A percentile compares a stretch with the other conserved stretches of the same genome.
Evolutionary conservation across 257 asterid genomes (phyloP).

Genomic region (Ilex aquifolium): DNA sequence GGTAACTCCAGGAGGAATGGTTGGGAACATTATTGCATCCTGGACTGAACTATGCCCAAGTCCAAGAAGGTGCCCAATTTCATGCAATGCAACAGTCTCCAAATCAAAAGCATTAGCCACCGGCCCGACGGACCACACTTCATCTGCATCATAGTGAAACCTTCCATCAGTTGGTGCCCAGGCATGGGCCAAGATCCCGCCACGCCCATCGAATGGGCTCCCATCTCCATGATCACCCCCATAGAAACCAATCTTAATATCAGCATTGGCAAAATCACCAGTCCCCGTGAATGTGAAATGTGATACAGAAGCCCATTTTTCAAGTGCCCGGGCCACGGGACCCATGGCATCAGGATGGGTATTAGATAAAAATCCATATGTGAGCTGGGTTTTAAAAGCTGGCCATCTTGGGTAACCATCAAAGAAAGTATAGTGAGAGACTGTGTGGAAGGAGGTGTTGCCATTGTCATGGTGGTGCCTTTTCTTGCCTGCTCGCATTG

Average conservation of each 20-base stretch:
- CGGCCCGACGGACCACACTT: constrained; percentile 12
- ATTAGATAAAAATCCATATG: constrained; percentile 7
- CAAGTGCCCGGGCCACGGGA: constrained; percentile 21
- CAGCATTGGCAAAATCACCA: not conserved
- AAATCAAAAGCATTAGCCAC: constrained; percentile 5
- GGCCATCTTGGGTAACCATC: constrained; percentile 24
- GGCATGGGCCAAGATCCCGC: constrained; percentile 31
- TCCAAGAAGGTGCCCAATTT: constrained; percentile 40
- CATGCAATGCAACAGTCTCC: constrained; percentile 31
- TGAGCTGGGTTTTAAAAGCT: constrained; percentile 13
- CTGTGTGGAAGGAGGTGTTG: constrained; percentile 8
- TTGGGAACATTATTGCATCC: constrained; percentile 24
- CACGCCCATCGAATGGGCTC: constrained; percentile 25
- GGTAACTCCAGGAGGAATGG: constrained; percentile 2
- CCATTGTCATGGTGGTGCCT: not conserved
- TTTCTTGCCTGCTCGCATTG: constrained; percentile 8
- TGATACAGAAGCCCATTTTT: constrained; percentile 17
- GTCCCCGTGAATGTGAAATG: constrained; percentile 15
- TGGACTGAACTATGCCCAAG: constrained; percentile 24
- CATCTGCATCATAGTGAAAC: constrained; percentile 26
- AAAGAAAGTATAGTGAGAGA: constrained; percentile 22
- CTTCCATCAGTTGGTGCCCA: constrained; percentile 22
- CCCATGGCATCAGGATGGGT: not conserved
- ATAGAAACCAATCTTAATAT: constrained; percentile 22
- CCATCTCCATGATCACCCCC: constrained; percentile 21